These are phyloP conservation scores for Pyrenophora seminiperda DNA, from an alignment of 2,329 filamentous ascomycete species.

Conservation along the genomic window DNA sequence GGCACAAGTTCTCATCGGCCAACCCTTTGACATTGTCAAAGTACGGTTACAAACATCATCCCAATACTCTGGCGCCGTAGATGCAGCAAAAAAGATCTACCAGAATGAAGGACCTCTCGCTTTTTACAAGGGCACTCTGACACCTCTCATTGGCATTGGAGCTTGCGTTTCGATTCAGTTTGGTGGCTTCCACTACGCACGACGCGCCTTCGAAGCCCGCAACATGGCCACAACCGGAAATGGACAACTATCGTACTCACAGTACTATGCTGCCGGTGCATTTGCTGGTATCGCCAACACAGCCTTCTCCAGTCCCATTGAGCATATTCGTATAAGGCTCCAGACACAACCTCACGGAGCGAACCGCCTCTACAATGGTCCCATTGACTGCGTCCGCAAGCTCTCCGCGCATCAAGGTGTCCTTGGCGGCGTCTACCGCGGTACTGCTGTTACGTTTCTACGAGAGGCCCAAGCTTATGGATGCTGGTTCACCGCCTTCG, in stretches of 20 bases:
- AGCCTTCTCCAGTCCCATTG: slow-evolving; percentile 85
- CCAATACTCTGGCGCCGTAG: slow-evolving; percentile 78
- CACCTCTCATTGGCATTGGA: slow-evolving; percentile 91
- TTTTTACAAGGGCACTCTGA: slow-evolving; percentile 98
- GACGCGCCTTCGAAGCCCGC: slow-evolving; percentile 78
- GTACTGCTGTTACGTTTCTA: slow-evolving; percentile 80
- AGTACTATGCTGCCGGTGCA: slow-evolving; percentile 90
- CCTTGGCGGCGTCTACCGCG: slow-evolving; percentile 79
- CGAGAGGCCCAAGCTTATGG: slow-evolving; percentile 96
- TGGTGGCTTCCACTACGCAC: slow-evolving; percentile 91
- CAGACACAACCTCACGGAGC: slow-evolving; percentile 95
- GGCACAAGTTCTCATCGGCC: slow-evolving; percentile 89
- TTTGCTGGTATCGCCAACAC: slow-evolving; percentile 93
- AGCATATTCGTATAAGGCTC: slow-evolving; percentile 93
- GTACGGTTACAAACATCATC: slow-evolving; percentile 90
- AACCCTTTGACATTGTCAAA: slow-evolving; percentile 76
- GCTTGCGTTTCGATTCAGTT: slow-evolving; percentile 98
- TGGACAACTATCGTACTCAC: slow-evolving; percentile 70
- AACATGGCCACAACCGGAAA: slow-evolving; percentile 59
- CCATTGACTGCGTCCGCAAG: slow-evolving; percentile 88
- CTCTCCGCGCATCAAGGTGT: slow-evolving; percentile 72
- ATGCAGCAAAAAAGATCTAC: slow-evolving; percentile 83
- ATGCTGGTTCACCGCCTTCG: slow-evolving; percentile 91
- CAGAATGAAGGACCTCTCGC: slow-evolving; percentile 84
- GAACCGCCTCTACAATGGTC: slow-evolving; percentile 77